A percentile compares a stretch with the other conserved stretches of the same genome.
These are phyloP conservation scores for Dittrichia graveolens DNA, from an alignment of 129 eudicot species.

Conservation along the genomic window DNA sequence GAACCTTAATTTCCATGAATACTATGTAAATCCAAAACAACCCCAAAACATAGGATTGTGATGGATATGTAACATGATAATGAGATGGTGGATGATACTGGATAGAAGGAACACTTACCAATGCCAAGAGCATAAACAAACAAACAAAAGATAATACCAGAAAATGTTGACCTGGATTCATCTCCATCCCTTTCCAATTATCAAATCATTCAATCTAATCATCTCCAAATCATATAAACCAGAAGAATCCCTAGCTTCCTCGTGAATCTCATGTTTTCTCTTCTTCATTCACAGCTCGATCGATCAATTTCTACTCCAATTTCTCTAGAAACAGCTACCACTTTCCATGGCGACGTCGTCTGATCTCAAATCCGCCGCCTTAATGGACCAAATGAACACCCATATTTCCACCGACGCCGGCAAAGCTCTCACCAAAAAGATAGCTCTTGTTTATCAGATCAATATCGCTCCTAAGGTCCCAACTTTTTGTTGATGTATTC, in stretches of 20 bases:
- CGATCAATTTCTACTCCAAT: not conserved
- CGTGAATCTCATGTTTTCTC: slow-evolving; percentile 11
- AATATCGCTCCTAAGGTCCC: slow-evolving; percentile 84
- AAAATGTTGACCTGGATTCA: not conserved
- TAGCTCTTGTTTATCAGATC: slow-evolving; percentile 82
- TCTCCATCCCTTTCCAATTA: slow-evolving; percentile 19
- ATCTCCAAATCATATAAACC: slow-evolving; percentile 25
- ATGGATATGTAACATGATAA: too few relatives aligned
- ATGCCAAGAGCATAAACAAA: slow-evolving; percentile 19
- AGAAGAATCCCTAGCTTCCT: not conserved
- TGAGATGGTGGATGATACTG: not conserved
- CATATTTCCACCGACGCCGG: slow-evolving; percentile 89
- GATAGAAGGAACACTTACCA: slow-evolving; percentile 30
- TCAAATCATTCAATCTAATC: slow-evolving; percentile 22
- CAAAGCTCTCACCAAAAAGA: slow-evolving; percentile 61
- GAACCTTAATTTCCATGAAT: too few relatives aligned
- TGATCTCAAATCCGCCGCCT: slow-evolving; percentile 76
- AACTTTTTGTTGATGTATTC: not conserved
- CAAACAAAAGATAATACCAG: slow-evolving; percentile 16
- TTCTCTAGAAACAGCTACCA: slow-evolving; percentile 4
- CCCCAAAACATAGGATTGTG: too few relatives aligned
- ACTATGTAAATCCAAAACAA: too few relatives aligned
- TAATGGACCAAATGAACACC: slow-evolving; percentile 87
- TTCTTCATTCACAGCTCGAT: slow-evolving; percentile 9
- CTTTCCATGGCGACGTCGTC: slow-evolving; percentile 48